Conservation (phyloP, 306 rosid species). For the Ochetophila trinervis region DNA sequence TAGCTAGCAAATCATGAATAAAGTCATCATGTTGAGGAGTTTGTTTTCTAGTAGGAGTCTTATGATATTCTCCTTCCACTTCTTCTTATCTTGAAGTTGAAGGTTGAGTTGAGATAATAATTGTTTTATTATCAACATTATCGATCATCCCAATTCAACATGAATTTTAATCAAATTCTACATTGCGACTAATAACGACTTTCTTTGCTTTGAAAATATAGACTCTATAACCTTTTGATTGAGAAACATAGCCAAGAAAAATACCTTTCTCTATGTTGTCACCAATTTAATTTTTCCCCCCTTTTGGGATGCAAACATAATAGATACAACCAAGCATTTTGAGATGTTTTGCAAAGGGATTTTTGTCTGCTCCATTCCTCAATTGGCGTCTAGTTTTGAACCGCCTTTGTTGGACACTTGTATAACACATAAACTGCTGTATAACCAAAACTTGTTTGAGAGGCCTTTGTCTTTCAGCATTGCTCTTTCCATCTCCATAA, state of each 20-base stretch:
- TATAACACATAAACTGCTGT: neutral
- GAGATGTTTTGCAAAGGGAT: neutral
- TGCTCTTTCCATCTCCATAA: constrained; percentile 1
- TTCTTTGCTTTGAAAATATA: too few relatives aligned
- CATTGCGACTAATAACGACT: neutral
- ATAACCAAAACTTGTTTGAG: neutral
- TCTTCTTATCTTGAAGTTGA: neutral
- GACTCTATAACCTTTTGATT: neutral
- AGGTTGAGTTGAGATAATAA: neutral
- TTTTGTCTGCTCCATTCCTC: neutral
- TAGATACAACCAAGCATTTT: neutral
- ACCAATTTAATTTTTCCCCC: neutral
- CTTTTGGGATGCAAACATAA: neutral
- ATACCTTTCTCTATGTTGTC: neutral
- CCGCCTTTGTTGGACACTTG: neutral
- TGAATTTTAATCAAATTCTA: neutral
- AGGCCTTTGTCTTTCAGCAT: constrained; percentile 1
- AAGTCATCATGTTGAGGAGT: too few relatives aligned
- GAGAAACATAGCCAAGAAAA: neutral
- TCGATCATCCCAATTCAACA: neutral
- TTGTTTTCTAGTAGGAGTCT: too few relatives aligned
- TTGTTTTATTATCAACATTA: too few relatives aligned
- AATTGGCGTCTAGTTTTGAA: neutral
- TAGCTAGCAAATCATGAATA: too few relatives aligned
- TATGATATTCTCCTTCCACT: too few relatives aligned